Base-by-base conservation (phyloP, 176 grass and related monocot species). In the Raddia distichophylla region DNA sequence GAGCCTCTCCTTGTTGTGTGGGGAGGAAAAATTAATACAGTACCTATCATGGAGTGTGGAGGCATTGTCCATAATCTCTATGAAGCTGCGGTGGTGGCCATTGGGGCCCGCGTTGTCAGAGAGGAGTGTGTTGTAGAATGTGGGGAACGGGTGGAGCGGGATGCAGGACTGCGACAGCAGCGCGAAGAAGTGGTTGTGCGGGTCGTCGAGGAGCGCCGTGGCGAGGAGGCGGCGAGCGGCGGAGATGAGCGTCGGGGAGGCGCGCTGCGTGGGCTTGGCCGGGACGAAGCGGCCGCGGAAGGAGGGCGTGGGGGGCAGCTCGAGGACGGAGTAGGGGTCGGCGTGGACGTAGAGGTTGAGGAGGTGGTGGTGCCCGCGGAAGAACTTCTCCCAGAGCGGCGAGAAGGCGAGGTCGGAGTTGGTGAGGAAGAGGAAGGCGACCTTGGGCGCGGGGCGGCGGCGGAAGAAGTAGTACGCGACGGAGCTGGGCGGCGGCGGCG, bases 401-500 rank as follows among this genome's bases (percentile, higher is more conserved):
- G 95, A 90, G 79, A 98, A 98, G 56, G 90, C 87, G 75, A 98
- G 89, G 68, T 89, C 83, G 5, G 88, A 89, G 71, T 93, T 89
- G 7, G 93, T 98, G 45, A 98, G 93, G 60, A 98, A 98, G 44
- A 98, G 84, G 72, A 98, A 98, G 15, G 95, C 95, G 71, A 98
- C 84, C 82, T 98, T 98, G 64, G 90, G 84, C 0, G 79, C 15
- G 0, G 86, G 90, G 42, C 90, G 92, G 63, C 89, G 90, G 57
- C 80, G 90, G 58, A 93, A 82, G 48, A 84, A 88, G 67, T 82
- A 79, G 33, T 82, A 84, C 13, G 44, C 22, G 17, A 81, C 33
- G 35, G 81, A 74, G n/a, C 68, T 17, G 37, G 88, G 64, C 34
- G 73, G 16, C n/a, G 88, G 64, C 34, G 73, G 16, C n/a, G 79